Conservation (phyloP, 768 basidiomycete genomes). For the Termitomyces sp. region DNA sequence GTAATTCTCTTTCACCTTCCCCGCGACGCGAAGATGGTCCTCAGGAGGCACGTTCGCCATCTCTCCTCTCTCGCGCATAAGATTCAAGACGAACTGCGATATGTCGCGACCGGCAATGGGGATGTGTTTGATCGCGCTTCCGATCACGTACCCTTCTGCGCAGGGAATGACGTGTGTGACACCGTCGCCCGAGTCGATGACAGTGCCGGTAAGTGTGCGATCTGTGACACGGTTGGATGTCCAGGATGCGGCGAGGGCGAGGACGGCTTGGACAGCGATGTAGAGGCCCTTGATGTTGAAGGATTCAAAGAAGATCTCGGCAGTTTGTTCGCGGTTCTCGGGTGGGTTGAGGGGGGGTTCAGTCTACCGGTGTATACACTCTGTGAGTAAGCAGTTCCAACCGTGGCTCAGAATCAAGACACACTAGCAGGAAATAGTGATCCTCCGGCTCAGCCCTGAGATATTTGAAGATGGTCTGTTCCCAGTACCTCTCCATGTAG, state of each 20-base stretch:
- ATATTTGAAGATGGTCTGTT: constrained; percentile 99
- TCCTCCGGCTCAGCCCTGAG: constrained; percentile 97
- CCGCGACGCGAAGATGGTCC: constrained; percentile 86
- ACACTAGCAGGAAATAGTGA: constrained; percentile 93
- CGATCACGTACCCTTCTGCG: constrained; percentile 98
- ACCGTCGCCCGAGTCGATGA: constrained; percentile 98
- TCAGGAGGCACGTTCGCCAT: constrained; percentile 88
- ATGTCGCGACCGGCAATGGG: constrained; percentile 98
- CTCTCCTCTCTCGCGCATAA: constrained; percentile 94
- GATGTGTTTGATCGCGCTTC: constrained; percentile 97
- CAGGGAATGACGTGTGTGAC: constrained; percentile 97
- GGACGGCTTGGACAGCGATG: constrained; percentile 97
- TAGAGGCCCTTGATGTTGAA: constrained; percentile 99
- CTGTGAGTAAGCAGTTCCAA: background rate
- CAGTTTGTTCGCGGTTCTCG: constrained; percentile 98
- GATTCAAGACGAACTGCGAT: constrained; percentile 90
- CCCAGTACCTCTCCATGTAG: constrained; percentile 99
- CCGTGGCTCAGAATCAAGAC: constrained; percentile 21
- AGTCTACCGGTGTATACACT: constrained; percentile 52
- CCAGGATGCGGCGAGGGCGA: constrained; percentile 98
- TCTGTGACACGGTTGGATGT: constrained; percentile 84
- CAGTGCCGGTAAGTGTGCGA: constrained; percentile 92
- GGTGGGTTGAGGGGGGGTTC: constrained; percentile 98
- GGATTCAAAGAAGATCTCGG: constrained; percentile 99
- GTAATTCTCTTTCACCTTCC: constrained; percentile 96